Base-by-base conservation (phyloP, 257 asterid genomes). In the Verbena officinalis region DNA sequence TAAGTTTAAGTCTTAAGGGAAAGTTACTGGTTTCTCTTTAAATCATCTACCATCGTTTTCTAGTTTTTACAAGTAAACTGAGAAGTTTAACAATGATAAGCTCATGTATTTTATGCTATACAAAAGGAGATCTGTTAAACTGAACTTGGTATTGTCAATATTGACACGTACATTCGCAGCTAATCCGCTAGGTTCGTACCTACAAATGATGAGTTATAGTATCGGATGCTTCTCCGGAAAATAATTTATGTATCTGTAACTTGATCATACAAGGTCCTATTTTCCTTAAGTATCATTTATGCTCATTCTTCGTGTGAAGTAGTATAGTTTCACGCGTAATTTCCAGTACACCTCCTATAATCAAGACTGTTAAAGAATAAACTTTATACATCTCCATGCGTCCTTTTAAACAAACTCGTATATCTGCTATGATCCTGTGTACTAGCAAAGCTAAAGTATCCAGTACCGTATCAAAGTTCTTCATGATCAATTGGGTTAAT, bases 401-500 rank as follows among this genome's bases (percentile, higher is more conserved):
- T 22, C 45, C 33, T 38, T 10, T 15, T 1, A 13, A 6, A 9
- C 38, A 22, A 24, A 62, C 39, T 36, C 5, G 40, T 9, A 44
- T 13, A 15, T 49, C 48, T 16, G 57, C 59, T 27, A 44, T 59
- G 34, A 23, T 55, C 23, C 19, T 53, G 61, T 39, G 59, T 38
- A 38, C 23, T 9, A 19, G 16, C 39, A 59, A 21, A 63, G 5
- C 3, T n/a, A 34, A 16, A 24, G 51, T 30, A 24, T 7, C 48
- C 24, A 20, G 38, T 16, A 33, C 31, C 62, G 24, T 13, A 46
- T 60, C 77, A 64, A 12, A 23, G 65, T 45, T 46, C 65, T 27
- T 64, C 75, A 16, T 50, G 81, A 27, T 65, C 60, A 14, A 55
- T 72, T 44, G 74, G 31, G 9, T 27, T 39, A 24, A 48, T 22